Conservation (phyloP, 306 rosid species). For the Alnus rubra region DNA sequence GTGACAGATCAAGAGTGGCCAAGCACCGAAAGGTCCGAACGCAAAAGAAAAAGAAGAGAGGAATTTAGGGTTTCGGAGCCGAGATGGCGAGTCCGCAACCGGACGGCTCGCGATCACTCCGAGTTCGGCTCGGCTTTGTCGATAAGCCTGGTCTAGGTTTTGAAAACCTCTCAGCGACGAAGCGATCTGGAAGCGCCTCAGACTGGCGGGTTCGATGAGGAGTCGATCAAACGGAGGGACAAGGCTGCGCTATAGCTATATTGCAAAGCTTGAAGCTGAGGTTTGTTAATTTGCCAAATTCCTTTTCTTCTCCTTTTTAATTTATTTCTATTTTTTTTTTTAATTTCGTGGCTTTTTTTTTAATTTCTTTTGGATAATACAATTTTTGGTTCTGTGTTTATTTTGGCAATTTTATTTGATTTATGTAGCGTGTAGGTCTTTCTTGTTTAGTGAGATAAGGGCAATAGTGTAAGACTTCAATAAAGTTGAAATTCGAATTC, state of each 20-base stretch:
- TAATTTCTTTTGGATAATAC: neutral
- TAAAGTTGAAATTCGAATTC: neutral
- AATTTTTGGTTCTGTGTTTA: neutral
- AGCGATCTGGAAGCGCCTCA: constrained; percentile 82
- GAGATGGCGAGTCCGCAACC: constrained; percentile 63
- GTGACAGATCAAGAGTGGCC: neutral
- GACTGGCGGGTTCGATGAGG: constrained; percentile 89
- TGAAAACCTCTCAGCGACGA: constrained; percentile 74
- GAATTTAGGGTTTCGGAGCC: constrained; percentile 35
- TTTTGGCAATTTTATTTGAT: neutral
- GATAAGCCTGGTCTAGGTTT: constrained; percentile 84
- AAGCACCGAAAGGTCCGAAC: neutral
- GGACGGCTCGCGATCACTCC: constrained; percentile 32
- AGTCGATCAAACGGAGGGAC: constrained; percentile 71
- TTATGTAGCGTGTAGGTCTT: neutral
- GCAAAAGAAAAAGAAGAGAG: neutral
- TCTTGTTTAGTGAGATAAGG: neutral
- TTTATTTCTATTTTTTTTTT: neutral
- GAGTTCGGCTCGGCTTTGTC: constrained; percentile 49
- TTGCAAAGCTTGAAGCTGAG: constrained; percentile 93
- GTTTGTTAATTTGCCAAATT: constrained; percentile 35
- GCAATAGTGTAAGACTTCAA: neutral
- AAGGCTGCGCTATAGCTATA: constrained; percentile 90
- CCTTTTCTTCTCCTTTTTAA: neutral
- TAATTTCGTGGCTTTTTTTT: too few relatives aligned